Base-by-base conservation (phyloP, 139 green algal species). In the Tetradesmus lagerheimii region DNA sequence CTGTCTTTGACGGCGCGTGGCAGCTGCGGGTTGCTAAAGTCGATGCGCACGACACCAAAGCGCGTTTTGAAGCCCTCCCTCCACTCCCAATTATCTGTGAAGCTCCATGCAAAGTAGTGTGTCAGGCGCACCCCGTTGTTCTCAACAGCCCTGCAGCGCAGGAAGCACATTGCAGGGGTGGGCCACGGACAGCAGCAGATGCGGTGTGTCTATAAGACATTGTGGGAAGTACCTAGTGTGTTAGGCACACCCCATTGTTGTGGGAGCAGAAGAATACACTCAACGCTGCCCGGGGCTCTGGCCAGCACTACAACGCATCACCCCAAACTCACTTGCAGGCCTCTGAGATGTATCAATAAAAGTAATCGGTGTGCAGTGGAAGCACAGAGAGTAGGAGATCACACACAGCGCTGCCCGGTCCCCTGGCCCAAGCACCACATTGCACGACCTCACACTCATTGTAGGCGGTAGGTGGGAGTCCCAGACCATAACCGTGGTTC, bases 261-360 rank as follows among this genome's bases (percentile, higher is more conserved):
- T n/a, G n/a, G n/a, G n/a, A n/a, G n/a, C n/a, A n/a, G n/a, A n/a
- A n/a, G n/a, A n/a, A n/a, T n/a, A n/a, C n/a, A n/a, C n/a, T n/a
- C n/a, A n/a, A n/a, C n/a, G n/a, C n/a, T n/a, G n/a, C n/a, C n/a
- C n/a, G n/a, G n/a, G n/a, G n/a, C n/a, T n/a, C n/a, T n/a, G n/a
- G n/a, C n/a, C n/a, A n/a, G n/a, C n/a, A n/a, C n/a, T n/a, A n/a
- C n/a, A n/a, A n/a, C n/a, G n/a, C n/a, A n/a, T n/a, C n/a, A n/a
- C n/a, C n/a, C n/a, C n/a, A n/a, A n/a, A n/a, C n/a, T n/a, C 31
- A 90, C 87, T 91, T 91, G 87, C 87, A 91, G 0, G 39, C 79
- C 66, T 87, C 87, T 12, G 34, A 38, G 35, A 91, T 87, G 64
- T 91, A 91, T 8, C 87, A 79, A 11, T 41, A 14, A 62, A 88